These are phyloP conservation scores for Tylopilus orsonianus DNA, from an alignment of 1,284 basidiomycete genomes.

Conservation along the genomic window DNA sequence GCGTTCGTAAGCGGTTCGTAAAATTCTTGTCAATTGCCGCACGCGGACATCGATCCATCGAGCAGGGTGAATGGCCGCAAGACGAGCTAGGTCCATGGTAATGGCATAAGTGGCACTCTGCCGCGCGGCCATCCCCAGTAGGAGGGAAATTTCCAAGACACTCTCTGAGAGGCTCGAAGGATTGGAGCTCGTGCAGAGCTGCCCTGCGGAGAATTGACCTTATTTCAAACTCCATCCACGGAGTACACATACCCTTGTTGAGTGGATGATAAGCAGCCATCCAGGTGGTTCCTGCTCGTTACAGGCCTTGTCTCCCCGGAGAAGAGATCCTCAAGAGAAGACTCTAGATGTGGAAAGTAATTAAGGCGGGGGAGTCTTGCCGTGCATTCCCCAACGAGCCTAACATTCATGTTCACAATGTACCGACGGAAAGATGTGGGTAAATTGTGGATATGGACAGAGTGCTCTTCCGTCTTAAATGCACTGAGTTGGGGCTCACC, in stretches of 20 bases:
- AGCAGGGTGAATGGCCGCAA: background rate
- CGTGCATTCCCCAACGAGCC: slow-evolving; percentile 17
- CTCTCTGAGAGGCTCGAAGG: slow-evolving; percentile 7
- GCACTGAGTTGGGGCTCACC: too few relatives aligned
- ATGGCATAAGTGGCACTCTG: background rate
- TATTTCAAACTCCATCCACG: background rate
- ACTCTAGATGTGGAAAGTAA: slow-evolving; percentile 16
- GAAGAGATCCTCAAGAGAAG: slow-evolving; percentile 19
- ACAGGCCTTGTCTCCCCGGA: slow-evolving; percentile 1
- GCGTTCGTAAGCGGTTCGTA: background rate
- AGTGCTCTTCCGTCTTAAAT: too few relatives aligned
- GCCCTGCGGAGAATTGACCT: slow-evolving; percentile 1
- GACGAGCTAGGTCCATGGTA: background rate
- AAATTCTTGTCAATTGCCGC: background rate
- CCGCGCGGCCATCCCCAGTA: background rate
- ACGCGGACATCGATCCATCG: background rate
- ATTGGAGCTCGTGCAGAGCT: slow-evolving; percentile 13
- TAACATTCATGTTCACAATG: slow-evolving; percentile 10
- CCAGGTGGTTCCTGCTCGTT: background rate
- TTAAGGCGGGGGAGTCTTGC: slow-evolving; percentile 10
- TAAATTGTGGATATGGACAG: too few relatives aligned
- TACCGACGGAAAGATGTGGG: background rate
- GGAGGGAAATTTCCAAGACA: slow-evolving; percentile 1
- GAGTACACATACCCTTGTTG: slow-evolving; percentile 7
- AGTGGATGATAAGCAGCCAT: background rate